Base-by-base conservation (phyloP, 2,329 filamentous ascomycete species). In the Coniochaeta sp. region DNA sequence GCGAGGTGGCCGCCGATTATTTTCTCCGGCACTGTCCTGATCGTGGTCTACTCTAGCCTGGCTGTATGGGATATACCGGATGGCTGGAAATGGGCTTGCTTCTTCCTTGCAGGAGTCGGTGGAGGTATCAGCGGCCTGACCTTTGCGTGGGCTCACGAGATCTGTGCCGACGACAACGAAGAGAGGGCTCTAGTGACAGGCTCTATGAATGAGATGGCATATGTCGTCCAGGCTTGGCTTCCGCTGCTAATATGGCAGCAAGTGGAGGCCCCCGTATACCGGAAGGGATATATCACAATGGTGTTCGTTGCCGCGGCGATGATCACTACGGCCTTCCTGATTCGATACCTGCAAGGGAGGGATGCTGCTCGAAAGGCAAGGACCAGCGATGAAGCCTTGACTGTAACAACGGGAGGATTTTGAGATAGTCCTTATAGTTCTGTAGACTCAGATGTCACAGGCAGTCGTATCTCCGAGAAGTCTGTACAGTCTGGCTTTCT, bases 151-250 rank as follows among this genome's bases (percentile, higher is more conserved):
- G 77, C 77, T 0, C 76, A 80, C 61, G 79, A 81, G 65, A 79
- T 81, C 47, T 81, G 78, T 65, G 72, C 71, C 40, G 77, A 75
- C 12, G 77, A 81, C 62, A 80, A 86, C 59, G 86, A 90, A 69
- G 87, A 89, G 72, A 75, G 86, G 10, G 86, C 87, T 0, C 74
- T 90, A 4, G 85, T 89, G 0, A 80, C 87, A 0, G 87, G 78
- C 0, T 73, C 77, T 17, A 89, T 89, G 84, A 90, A 89, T 62
- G 81, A 87, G 67, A 81, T 89, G 74, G 86, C 86, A 0, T 89
- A 89, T 62, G 85, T 89, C 10, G 72, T 90, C 50, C 86, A 89
- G 67, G 84, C 86, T 0, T 90, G 87, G 87, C 69, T 90, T 47
- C 88, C 88, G 7, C 76, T 88, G 34, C 68, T 88, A 9, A 79